A percentile compares a stretch with the other conserved stretches of the same genome.
Evolutionary conservation across 371 early-diverging fungal genomes (phyloP).

Genomic region (Mortierella polycephala): DNA sequence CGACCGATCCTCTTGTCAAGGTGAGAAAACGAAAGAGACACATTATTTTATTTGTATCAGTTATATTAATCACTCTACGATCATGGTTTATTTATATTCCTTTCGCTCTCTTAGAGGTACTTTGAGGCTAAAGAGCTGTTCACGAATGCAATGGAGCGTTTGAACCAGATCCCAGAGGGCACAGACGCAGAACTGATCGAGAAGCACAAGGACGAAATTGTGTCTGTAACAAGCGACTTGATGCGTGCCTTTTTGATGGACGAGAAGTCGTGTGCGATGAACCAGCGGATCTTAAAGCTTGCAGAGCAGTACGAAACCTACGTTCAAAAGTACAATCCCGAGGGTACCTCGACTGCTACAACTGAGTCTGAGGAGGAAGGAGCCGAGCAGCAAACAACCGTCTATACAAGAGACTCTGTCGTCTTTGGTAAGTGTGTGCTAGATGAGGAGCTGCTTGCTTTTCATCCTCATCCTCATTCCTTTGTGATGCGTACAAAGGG

Average conservation of each 20-base stretch:
- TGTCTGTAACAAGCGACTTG: slow-evolving; percentile 64
- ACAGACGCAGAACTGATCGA: slow-evolving; percentile 63
- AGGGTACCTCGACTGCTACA: slow-evolving; percentile 23
- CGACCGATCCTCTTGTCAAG: slow-evolving; percentile 65
- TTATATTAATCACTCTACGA: neutral
- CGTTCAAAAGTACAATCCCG: slow-evolving; percentile 28
- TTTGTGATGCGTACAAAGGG: neutral
- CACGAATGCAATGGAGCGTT: slow-evolving; percentile 66
- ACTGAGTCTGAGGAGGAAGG: slow-evolving; percentile 26
- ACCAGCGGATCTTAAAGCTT: slow-evolving; percentile 63
- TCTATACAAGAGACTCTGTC: slow-evolving; percentile 34
- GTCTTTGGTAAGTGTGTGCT: slow-evolving; percentile 22
- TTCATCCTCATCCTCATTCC: neutral
- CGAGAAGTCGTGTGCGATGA: slow-evolving; percentile 74
- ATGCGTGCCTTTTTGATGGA: slow-evolving; percentile 69
- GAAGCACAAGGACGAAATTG: slow-evolving; percentile 64
- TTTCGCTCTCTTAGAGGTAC: slow-evolving; percentile 41
- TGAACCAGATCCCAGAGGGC: slow-evolving; percentile 65
- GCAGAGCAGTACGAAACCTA: slow-evolving; percentile 66
- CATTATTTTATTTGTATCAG: neutral
- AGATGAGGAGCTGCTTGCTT: neutral
- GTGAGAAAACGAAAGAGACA: neutral
- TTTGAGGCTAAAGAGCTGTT: slow-evolving; percentile 64
- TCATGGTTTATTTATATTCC: neutral
- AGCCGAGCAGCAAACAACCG: slow-evolving; percentile 20